Base-by-base conservation (phyloP, 768 basidiomycete genomes). In the Hygrophorus russula region DNA sequence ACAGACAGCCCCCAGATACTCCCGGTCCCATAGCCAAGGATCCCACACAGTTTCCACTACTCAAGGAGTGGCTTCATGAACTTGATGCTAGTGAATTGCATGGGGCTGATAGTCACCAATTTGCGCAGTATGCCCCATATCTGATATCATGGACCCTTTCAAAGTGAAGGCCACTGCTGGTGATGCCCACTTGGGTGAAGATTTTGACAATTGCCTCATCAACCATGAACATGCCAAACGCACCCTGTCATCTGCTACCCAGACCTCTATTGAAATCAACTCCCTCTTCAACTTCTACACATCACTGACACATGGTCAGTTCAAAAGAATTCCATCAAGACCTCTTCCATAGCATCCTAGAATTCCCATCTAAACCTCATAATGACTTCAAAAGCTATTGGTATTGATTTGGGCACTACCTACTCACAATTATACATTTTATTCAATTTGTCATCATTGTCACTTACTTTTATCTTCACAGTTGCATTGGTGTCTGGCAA, bases 101-200 rank as follows among this genome's bases (percentile, higher is more conserved):
- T 11, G 39, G 39, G 13, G 24, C 39, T 11, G 39, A 39, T 39
- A 28, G 39, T 11, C 6, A 39, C 24, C 10, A 39, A 13, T 39
- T 39, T 28, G 10, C 39, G 10, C 39, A 39, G 30, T 39, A 39
- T 29, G 19, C 19, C 39, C 20, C 39, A 39, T 39, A 13, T 28
- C 12, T 20, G 39, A 39, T n/a, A 39, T 39, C 17, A 11, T 17
- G 9, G 13, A 39, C 27, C 39, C 39, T 29, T 98, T 98, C 61
- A 91, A 93, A 53, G 94, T 98, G 61, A 98, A 98, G 76, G 92
- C 96, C 35, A 98, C 96, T 51, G 92, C 92, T 55, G 96, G 96
- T 72, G 93, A 98, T 66, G 98, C 96, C 53, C 96, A 98, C 68
- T 74, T 98, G 64, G 96, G 94, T 71, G 96, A 99, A 70, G 96